These are phyloP conservation scores for Paramarasmius palmivorus DNA, from an alignment of 1,284 basidiomycete genomes.

Conservation along the genomic window DNA sequence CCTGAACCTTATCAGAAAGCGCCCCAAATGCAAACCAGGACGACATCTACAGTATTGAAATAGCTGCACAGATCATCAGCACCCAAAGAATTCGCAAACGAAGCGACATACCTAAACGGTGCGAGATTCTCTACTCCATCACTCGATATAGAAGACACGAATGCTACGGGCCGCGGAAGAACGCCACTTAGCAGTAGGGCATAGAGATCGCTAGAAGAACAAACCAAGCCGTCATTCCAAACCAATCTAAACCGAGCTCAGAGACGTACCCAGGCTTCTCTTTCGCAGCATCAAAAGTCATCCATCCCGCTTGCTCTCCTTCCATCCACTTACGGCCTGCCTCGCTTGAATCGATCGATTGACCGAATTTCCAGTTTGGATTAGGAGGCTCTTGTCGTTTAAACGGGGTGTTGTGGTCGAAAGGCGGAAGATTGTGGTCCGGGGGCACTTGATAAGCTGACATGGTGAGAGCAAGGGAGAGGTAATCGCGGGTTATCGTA, in stretches of 20 bases:
- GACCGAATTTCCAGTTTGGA: conserved; percentile 4
- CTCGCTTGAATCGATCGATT: background rate
- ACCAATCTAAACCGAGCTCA: background rate
- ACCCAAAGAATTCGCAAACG: background rate
- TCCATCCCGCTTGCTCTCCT: conserved; percentile 56
- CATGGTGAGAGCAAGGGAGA: background rate
- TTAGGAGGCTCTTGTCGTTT: conserved; percentile 10
- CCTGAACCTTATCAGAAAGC: conserved; percentile 30
- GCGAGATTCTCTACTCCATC: conserved; percentile 61
- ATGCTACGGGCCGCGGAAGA: conserved; percentile 67
- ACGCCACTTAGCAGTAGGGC: conserved; percentile 59
- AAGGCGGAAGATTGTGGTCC: conserved; percentile 6
- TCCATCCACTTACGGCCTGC: conserved; percentile 36
- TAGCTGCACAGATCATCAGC: background rate
- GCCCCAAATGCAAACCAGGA: conserved; percentile 13
- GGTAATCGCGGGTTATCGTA: too few species aligned
- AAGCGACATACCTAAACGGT: conserved; percentile 48
- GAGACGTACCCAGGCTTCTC: conserved; percentile 43
- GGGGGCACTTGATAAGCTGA: background rate
- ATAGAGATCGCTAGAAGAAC: conserved; percentile 36
- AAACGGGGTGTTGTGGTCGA: conserved; percentile 1
- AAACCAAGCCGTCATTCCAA: background rate
- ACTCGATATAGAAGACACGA: conserved; percentile 58
- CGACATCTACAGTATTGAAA: background rate
- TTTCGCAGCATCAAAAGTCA: conserved; percentile 49